Evolutionary conservation across 2,329 filamentous ascomycete species (phyloP).

Genomic region (Colletotrichum destructivum): DNA sequence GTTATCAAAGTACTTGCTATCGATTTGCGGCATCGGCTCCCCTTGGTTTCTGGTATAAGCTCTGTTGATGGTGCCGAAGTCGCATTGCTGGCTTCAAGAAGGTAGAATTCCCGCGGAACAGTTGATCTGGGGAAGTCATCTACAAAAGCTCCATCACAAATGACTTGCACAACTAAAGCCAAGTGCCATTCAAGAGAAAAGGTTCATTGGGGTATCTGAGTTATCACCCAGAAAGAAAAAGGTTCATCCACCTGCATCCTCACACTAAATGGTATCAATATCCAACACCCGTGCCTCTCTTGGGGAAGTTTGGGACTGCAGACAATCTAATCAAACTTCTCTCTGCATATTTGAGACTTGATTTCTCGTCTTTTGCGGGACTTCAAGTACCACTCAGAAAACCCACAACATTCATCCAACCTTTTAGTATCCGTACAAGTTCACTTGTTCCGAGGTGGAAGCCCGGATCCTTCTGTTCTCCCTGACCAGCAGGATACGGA

Average conservation of each 20-base stretch:
- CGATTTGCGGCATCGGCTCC: too few relatives aligned
- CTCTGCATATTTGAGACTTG: not conserved
- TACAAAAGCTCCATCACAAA: too few relatives aligned
- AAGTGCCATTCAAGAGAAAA: too few relatives aligned
- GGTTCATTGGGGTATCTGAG: too few relatives aligned
- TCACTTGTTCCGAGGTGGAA: slow-evolving; percentile 52
- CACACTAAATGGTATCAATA: not conserved
- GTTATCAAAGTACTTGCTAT: too few relatives aligned
- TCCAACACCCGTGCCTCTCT: not conserved
- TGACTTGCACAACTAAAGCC: too few relatives aligned
- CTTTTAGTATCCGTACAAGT: slow-evolving; percentile 55
- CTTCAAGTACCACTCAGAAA: too few relatives aligned
- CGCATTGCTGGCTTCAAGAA: too few relatives aligned
- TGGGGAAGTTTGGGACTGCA: not conserved
- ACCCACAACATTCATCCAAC: slow-evolving; percentile 15
- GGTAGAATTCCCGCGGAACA: rapidly evolving
- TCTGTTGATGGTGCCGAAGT: too few relatives aligned
- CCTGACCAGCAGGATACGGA: slow-evolving; percentile 56
- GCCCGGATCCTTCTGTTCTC: slow-evolving; percentile 58
- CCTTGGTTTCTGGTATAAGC: too few relatives aligned
- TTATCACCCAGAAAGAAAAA: too few relatives aligned
- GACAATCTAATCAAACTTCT: not conserved
- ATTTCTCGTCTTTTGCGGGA: not conserved
- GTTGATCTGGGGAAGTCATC: too few relatives aligned
- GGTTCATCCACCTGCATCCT: not conserved